These are phyloP conservation scores for Diversispora epigaea DNA, from an alignment of 192 early-diverging fungal genomes.

Conservation along the genomic window DNA sequence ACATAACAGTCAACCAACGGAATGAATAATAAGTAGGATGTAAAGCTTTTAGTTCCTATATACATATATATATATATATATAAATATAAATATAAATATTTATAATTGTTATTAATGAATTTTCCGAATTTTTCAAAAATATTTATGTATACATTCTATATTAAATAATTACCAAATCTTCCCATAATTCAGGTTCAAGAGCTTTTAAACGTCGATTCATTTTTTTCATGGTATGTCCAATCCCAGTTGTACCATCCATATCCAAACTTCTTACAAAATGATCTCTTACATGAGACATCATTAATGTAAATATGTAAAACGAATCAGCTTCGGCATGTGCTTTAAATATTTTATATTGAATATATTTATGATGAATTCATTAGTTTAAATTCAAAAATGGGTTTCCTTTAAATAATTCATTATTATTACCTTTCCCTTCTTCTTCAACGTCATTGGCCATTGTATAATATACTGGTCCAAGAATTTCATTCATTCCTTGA, in stretches of 20 bases:
- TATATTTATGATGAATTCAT: background rate
- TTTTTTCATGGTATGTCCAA: slow-evolving; percentile 60
- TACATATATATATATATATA: background rate
- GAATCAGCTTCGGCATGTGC: slow-evolving; percentile 79
- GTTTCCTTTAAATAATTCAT: too few relatives aligned
- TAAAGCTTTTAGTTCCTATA: slow-evolving; percentile 54
- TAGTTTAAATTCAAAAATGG: background rate
- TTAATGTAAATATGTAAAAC: slow-evolving; percentile 71
- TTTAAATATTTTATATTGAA: slow-evolving; percentile 27
- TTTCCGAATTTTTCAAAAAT: too few relatives aligned
- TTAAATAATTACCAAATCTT: slow-evolving; percentile 43
- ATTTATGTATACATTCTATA: too few relatives aligned
- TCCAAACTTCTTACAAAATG: slow-evolving; percentile 78
- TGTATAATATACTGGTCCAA: slow-evolving; percentile 80
- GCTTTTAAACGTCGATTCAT: slow-evolving; percentile 54
- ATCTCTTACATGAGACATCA: slow-evolving; percentile 74
- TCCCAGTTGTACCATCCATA: slow-evolving; percentile 54
- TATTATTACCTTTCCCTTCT: slow-evolving; percentile 37
- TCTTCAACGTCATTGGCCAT: slow-evolving; percentile 60
- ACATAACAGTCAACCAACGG: slow-evolving; percentile 77
- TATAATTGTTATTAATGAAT: too few relatives aligned
- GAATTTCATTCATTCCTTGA: slow-evolving; percentile 88
- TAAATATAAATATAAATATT: background rate
- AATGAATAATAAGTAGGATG: slow-evolving; percentile 76
- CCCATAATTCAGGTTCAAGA: slow-evolving; percentile 61